Percentiles rank a stretch among this genome's conserved stretches.
phyloP scores from a whole-genome alignment of 371 early-diverging fungal genomes.

The Mortierella sp. region DNA sequence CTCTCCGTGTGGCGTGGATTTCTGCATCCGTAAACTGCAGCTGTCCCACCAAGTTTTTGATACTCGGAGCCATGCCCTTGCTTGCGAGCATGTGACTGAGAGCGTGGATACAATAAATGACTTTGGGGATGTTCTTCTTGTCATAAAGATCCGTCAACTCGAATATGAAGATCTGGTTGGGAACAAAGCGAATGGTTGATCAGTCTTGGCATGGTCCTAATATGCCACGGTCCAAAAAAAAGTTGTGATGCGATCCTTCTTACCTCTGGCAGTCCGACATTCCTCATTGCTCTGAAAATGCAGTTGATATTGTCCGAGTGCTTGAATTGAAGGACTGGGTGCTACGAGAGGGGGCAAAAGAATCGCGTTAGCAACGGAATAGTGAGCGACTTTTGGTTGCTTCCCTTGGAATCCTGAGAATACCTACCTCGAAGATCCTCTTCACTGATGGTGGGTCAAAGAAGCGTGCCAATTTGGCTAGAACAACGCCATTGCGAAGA shows the following conservation, averaged over 20 bases:
- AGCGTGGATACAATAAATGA: constrained; percentile 99
- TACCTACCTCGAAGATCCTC: constrained; percentile 85
- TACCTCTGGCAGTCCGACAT: constrained; percentile 88
- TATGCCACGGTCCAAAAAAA: neutral
- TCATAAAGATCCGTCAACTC: constrained; percentile 99
- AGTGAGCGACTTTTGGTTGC: too few relatives aligned
- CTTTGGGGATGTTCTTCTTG: constrained; percentile 99
- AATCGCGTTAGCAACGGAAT: neutral
- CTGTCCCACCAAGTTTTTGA: constrained; percentile 92
- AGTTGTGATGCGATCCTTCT: neutral
- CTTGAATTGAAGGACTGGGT: constrained; percentile 88
- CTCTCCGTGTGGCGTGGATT: constrained; percentile 83
- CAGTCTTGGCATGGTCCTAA: neutral
- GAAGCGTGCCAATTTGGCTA: constrained; percentile 91
- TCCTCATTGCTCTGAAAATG: constrained; percentile 85
- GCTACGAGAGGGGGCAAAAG: constrained; percentile 57
- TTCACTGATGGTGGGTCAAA: constrained; percentile 88
- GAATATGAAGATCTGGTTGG: constrained; percentile 91
- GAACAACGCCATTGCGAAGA: constrained; percentile 92
- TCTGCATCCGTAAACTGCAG: constrained; percentile 90
- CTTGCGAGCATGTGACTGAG: constrained; percentile 93
- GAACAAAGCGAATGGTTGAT: neutral
- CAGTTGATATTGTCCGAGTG: constrained; percentile 99
- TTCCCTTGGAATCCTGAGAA: neutral
- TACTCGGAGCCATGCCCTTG: constrained; percentile 88